Evolutionary conservation across 805 yeast genomes (phyloP), one percentile per base, ranked within the genome.

Genomic region (Kazachstania kunashirensis): DNA sequence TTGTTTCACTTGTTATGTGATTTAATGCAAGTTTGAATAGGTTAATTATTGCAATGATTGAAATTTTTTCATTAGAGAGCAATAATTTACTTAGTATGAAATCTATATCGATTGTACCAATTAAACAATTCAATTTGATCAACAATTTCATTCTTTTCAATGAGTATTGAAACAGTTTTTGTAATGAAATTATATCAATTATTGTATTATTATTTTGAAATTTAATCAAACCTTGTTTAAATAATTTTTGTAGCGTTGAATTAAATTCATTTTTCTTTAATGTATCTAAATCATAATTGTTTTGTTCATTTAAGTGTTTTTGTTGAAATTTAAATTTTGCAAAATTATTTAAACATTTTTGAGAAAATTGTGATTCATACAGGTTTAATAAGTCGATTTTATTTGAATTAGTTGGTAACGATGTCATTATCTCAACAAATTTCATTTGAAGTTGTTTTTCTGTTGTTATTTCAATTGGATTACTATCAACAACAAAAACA

Each of bases 41-140:
- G n/a, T 35, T 43, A 5, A 48, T 32, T 6, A 47, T 43, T 3
- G 44, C 41, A 18, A 26, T 38, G 4, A 32, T 27, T 2, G 50
- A 33, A 14, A 43, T 17, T 7, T 25, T 18, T 3, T 36, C 32
- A 11, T 34, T 21, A 1, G 16, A 8, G n/a, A 48, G 25, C 27
- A 39, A 41, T 13, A 40, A 34, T 23, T 33, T 40, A 6, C 42
- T 37, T 12, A 37, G 13, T 1, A 36, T 28, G 15, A 38, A 29
- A 15, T 46, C 43, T 2, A 42, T 38, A 10, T 40, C 34, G 4
- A 49, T 46, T 3, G 44, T 39, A 24, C 27, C 31, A 10, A 20
- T 29, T 4, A 35, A 25, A 31, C 43, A 43, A 17, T 41, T 46
- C 16, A 51, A 29, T 14, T 39, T 40, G 5, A 51, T 30, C 12